Base-by-base conservation (phyloP, 2,329 filamentous ascomycete genomes). In the Lasiodiplodia citricola region DNA sequence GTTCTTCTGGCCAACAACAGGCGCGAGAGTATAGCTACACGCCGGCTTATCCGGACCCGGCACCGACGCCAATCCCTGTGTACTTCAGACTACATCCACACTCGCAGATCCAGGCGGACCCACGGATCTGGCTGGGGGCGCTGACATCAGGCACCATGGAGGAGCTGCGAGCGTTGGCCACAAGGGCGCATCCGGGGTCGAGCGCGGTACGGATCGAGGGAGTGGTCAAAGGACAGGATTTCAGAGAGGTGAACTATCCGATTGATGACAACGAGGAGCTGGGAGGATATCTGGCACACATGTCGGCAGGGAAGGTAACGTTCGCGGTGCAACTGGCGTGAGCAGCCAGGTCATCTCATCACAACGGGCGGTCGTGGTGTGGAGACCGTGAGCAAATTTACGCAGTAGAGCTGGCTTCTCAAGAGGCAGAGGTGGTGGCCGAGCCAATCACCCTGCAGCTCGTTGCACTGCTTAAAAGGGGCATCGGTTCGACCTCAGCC, bases 81-180 rank as follows among this genome's bases (percentile, higher is more conserved):
- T 93, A 89, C 79, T 86, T 94, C 72, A 88, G 90, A n/a, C 83
- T 92, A 5, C 87, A 91, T 72, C 86, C 87, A 0, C 83, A 85
- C n/a, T 92, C 90, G 3, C 85, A 83, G 14, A 82, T 90, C 41
- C 80, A 84, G 6, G 80, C 76, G 62, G 76, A 76, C 72, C 85
- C 83, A 73, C 73, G 73, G 0, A 81, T 91, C 50, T 95, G 91
- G 91, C 86, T 92, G 52, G 87, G 86, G 41, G 90, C 89, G 16
- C 79, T 94, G 58, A 81, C 81, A 11, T 80, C 83, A 1, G 83
- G 85, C 4, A 88, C 88, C 1, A 77, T 94, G 5, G 81, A 84
- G 10, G 90, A 92, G 73, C 78, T 94, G 50, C 85, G 87, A n/a
- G 83, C 84, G n/a, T 78, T 88, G 23, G 89, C 90, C 3, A 83